Evolutionary conservation across 2,329 filamentous ascomycete species (phyloP).

Genomic region (Phyllosticta citriasiana): DNA sequence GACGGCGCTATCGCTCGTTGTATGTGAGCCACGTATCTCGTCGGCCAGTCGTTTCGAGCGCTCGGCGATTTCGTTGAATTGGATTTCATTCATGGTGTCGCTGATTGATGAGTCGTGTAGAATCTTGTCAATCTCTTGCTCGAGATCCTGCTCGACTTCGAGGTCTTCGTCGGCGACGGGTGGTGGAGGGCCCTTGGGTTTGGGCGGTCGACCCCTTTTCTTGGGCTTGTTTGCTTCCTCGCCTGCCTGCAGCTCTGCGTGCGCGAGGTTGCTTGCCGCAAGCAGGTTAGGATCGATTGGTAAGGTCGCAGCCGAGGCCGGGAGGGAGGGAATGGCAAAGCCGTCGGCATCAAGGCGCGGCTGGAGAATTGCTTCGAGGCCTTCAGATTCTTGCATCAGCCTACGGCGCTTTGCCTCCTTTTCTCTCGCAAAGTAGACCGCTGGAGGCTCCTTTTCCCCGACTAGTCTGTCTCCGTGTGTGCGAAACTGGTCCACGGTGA

Average conservation of each 20-base stretch:
- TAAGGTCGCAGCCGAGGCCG: constrained; percentile 9
- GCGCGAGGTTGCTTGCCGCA: constrained; percentile 8
- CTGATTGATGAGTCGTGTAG: constrained; percentile 20
- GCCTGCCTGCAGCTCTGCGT: constrained; percentile 9
- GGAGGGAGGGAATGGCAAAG: constrained; percentile 28
- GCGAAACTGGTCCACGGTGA: constrained; percentile 82
- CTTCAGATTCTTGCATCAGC: constrained; percentile 15
- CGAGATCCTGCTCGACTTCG: constrained; percentile 36
- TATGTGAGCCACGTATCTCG: constrained; percentile 18
- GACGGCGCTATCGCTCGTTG: constrained; percentile 44
- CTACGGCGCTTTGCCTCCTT: constrained; percentile 29
- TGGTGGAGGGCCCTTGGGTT: constrained; percentile 23
- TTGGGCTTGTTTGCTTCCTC: constrained; percentile 19
- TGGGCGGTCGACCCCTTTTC: constrained; percentile 27
- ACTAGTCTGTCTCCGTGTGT: constrained; percentile 58
- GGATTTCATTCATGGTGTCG: constrained; percentile 20
- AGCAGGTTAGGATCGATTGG: constrained; percentile 15
- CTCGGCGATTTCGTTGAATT: constrained; percentile 19
- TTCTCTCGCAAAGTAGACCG: constrained; percentile 59
- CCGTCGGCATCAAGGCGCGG: constrained; percentile 31
- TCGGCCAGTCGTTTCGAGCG: constrained; percentile 22
- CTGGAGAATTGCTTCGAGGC: constrained; percentile 1
- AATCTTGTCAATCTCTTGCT: constrained; percentile 33
- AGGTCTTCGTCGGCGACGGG: constrained; percentile 35
- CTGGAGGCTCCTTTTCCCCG: constrained; percentile 57